These are phyloP conservation scores for Saturnispora diversa DNA, from an alignment of 805 yeast species.

Conservation along the genomic window DNA sequence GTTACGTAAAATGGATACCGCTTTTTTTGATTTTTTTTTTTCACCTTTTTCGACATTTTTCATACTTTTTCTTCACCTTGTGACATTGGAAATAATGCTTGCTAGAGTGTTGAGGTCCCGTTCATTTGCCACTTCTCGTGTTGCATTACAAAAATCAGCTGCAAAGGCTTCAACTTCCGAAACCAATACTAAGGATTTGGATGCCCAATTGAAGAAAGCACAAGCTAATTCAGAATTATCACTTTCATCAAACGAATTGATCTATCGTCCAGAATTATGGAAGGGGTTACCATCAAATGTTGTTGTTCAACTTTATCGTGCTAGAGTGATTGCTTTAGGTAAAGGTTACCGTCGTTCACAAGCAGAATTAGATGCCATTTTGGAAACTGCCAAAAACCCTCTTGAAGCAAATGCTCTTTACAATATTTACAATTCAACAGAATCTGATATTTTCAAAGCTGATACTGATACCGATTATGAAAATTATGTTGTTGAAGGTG, in stretches of 20 bases:
- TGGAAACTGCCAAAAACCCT: constrained; percentile 33
- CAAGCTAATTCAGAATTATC: constrained; percentile 12
- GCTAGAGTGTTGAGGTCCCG: constrained; percentile 2
- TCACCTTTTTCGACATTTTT: constrained; percentile 3
- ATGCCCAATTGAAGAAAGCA: constrained; percentile 13
- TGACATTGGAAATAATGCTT: too few relatives aligned
- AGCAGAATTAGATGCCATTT: constrained; percentile 49
- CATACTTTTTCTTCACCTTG: too few relatives aligned
- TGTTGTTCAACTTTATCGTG: constrained; percentile 51
- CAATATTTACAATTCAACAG: constrained; percentile 35
- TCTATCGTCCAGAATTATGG: constrained; percentile 64
- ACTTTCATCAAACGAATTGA: constrained; percentile 19
- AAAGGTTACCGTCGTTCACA: constrained; percentile 40
- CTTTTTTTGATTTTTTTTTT: too few relatives aligned
- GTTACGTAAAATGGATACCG: too few relatives aligned
- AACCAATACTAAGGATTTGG: constrained; percentile 1
- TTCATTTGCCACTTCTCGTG: constrained; percentile 1
- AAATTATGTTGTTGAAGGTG: constrained; percentile 31
- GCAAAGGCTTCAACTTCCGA: too few relatives aligned
- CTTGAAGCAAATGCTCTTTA: constrained; percentile 24
- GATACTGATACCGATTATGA: constrained; percentile 35
- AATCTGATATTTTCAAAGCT: constrained; percentile 36
- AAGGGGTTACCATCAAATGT: constrained; percentile 55
- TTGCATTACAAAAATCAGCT: constrained; percentile 1
- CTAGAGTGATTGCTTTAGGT: constrained; percentile 47